These are phyloP conservation scores for Erodium maritimum DNA, from an alignment of 345 rosid species.

Conservation along the genomic window DNA sequence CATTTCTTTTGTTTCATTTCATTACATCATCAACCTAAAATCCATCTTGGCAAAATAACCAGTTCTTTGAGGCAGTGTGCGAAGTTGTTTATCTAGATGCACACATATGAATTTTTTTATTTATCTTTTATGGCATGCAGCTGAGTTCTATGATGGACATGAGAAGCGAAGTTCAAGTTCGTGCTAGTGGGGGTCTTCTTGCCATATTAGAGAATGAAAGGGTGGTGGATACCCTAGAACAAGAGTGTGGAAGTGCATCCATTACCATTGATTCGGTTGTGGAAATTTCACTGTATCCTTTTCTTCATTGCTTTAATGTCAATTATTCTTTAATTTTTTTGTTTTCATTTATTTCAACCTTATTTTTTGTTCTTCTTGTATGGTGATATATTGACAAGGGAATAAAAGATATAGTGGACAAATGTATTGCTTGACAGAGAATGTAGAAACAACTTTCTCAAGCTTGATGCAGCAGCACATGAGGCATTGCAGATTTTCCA, in stretches of 20 bases:
- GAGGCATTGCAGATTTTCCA: slow-evolving; percentile 94
- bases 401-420: slow-evolving; percentile 5
- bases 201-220: slow-evolving; percentile 93
- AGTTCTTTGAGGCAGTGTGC: background rate
- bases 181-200: slow-evolving; percentile 92
- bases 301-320: slow-evolving; percentile 3
- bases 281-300: slow-evolving; percentile 74
- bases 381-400: background rate
- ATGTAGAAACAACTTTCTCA: slow-evolving; percentile 70
- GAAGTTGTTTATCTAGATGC: background rate
- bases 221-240: slow-evolving; percentile 72
- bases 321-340: slow-evolving; percentile 3
- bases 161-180: slow-evolving; percentile 82
- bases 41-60: background rate
- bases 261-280: slow-evolving; percentile 64
- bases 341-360: background rate
- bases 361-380: background rate
- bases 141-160: slow-evolving; percentile 93
- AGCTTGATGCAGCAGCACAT: slow-evolving; percentile 84
- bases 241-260: slow-evolving; percentile 67
- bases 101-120: background rate
- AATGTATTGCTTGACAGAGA: slow-evolving; percentile 30
- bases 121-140: slow-evolving; percentile 30
- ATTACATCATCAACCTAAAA: background rate
- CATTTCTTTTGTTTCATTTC: background rate